phyloP scores from a whole-genome alignment of 2,329 filamentous ascomycete genomes.

The Raffaelea deltoideospora region DNA sequence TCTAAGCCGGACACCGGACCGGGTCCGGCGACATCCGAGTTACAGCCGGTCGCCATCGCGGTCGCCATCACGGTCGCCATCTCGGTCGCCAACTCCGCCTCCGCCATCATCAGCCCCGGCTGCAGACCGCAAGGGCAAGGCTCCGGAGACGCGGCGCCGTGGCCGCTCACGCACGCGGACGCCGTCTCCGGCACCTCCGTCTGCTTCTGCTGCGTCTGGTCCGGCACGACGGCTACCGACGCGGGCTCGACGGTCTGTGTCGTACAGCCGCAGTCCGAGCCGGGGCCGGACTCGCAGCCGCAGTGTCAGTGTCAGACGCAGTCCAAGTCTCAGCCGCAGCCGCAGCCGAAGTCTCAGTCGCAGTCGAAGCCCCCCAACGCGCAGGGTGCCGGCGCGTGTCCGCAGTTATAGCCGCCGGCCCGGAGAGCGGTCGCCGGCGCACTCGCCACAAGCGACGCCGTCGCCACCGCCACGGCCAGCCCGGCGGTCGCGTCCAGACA shows the following conservation, averaged over 20 bases:
- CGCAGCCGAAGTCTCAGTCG: background rate
- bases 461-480: constrained; percentile 5
- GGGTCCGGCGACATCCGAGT: no score
- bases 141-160: no score
- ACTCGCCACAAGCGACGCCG: constrained; percentile 5
- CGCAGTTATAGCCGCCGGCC: background rate
- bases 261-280: background rate
- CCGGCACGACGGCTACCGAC: no score
- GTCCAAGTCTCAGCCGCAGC: background rate
- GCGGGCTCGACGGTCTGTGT: no score
- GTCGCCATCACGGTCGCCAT: background rate
- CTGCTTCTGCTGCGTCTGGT: no score
- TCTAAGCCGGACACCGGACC: constrained; percentile 7
- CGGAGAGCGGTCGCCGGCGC: constrained; percentile 10
- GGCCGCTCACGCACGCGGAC: no score
- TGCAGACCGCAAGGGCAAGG: no score
- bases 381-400: background rate
- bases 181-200: no score
- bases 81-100: background rate
- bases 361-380: background rate
- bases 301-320: background rate
- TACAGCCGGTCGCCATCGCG: background rate
- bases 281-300: background rate
- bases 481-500: background rate
- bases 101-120: background rate